Evolutionary conservation across 805 yeast species (phyloP), one percentile per base, ranked within the genome.

Genomic region (Spencermartinsiella europaea): DNA sequence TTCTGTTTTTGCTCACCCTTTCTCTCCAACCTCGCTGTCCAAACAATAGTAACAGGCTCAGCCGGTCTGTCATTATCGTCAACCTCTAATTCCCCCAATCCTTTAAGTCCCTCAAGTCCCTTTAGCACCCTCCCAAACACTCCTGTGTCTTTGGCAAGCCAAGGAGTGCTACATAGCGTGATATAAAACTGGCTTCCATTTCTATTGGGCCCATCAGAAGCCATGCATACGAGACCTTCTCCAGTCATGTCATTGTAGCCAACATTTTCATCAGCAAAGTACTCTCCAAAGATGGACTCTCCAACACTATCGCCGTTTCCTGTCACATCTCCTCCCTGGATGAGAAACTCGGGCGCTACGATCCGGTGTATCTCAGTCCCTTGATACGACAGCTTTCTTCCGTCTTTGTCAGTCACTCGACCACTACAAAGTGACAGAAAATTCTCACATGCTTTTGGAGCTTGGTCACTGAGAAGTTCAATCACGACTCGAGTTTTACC

Each of bases 341-440:
- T 75, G 95, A 90, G 86, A 75, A 89, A 90, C 70, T 84, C 82
- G 53, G 96, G 96, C 60, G 89, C 88, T 53, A 89, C 95, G 2
- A 55, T 44, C 75, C 96, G 83, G 84, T 89, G 96, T 88, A 90
- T 86, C 57, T 81, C 74, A 40, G 91, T 83, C 60, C 76, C 78
- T 65, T 81, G 80, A 78, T 81, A 88, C 51, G 49, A 47, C 33
- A 49, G 36, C 33, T 34, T 16, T 7, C 22, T 20, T 5, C 45
- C 40, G 15, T 28, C 16, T 14, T 95, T 95, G 61, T 72, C 83
- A 51, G 96, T 96, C 77, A 84, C 84, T 73, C 85, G 95, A 59
- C 96, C 95, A 52, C 95, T 87, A 68, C 85, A 77, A 63, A 90
- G 76, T 52, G 93, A 95, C 72, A 93, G 81, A 83, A 89, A 89